Base-by-base conservation (phyloP, 2,329 filamentous ascomycete genomes). In the Plectosphaerella plurivora region DNA sequence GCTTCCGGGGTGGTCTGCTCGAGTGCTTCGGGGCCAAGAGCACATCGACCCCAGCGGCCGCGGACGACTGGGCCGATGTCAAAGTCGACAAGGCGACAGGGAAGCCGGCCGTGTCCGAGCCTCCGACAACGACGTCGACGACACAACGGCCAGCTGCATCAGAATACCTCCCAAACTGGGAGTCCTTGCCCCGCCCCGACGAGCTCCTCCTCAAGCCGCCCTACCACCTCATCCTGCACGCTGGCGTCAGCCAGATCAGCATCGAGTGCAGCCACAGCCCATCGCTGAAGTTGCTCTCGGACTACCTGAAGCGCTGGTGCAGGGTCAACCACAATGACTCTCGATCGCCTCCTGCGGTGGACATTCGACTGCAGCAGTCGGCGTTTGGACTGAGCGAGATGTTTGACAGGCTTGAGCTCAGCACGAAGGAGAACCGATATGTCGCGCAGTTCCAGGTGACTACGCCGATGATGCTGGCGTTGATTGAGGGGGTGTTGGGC, bases 241-340 rank as follows among this genome's bases (percentile, higher is more conserved):
- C 59, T 11, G 61, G 63, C 16, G 58, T 55, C 6, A 55, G 57
- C 9, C 60, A 58, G 20, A 65, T 79, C 10, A 69, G 73, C 47
- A 61, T 81, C 11, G 69, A 77, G 47, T 68, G 72, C 49, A 79
- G 74, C 47, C 78, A 81, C 60, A 71, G 69, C 41, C 69, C 70
- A 5, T 75, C 73, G 0, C 59, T 79, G 25, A 64, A 73, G 50
- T 61, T 78, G 15, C 58, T 81, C 7, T 65, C 67, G 3, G 68
- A 71, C 1, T 81, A 80, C 53, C 60, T 80, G 2, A 70, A 70
- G 60, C 70, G 70, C 36, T 79, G 76, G 75, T 73, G 70, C 45
- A 68, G 71, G 41, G 62, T 68, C 9, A 77, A 79, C 50, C 65
- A 71, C 46, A 46, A 33, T n/a, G 45, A 46, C 10, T 15, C 45